Percentiles rank a stretch among this genome's conserved stretches.
Evolutionary conservation across 2,329 filamentous ascomycete genomes (phyloP).

Genomic region (Fusarium sp.): DNA sequence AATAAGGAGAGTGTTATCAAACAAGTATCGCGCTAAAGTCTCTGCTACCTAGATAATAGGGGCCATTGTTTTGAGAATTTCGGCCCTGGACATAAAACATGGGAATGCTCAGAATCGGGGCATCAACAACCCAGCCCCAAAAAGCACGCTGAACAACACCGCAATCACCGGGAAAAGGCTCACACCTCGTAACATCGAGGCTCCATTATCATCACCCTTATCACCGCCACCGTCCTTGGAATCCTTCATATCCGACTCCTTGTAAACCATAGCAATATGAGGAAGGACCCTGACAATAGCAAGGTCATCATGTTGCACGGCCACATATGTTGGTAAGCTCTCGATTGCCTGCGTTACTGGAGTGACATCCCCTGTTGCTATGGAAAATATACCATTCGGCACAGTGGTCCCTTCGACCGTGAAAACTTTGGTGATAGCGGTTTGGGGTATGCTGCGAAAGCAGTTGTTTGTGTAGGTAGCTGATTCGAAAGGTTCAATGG

Average conservation of each 20-base stretch:
- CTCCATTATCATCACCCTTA: not conserved
- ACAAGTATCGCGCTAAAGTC: too few species aligned
- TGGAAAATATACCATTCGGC: not conserved
- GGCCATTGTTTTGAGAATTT: too few species aligned
- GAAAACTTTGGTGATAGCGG: not conserved
- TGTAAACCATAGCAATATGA: conserved; percentile 31
- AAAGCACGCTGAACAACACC: conserved; percentile 13
- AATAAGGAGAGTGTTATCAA: too few species aligned
- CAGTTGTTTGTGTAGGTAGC: not conserved
- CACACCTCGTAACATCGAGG: not conserved
- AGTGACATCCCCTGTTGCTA: not conserved
- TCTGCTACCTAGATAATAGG: too few species aligned
- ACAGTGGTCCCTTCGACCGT: conserved; percentile 11
- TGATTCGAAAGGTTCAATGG: conserved; percentile 3
- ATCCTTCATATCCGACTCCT: conserved; percentile 13
- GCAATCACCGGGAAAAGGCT: not conserved
- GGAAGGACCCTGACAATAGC: conserved; percentile 5
- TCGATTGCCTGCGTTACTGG: not conserved
- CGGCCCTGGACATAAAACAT: too few species aligned
- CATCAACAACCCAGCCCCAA: conserved; percentile 25
- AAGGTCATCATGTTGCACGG: not conserved
- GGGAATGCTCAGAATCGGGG: conserved; percentile 17
- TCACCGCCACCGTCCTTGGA: not conserved
- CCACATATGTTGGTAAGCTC: too few species aligned
- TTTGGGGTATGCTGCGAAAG: rapidly evolving